phyloP scores from a whole-genome alignment of 2,329 filamentous ascomycete species.

The Coniella lustricola region DNA sequence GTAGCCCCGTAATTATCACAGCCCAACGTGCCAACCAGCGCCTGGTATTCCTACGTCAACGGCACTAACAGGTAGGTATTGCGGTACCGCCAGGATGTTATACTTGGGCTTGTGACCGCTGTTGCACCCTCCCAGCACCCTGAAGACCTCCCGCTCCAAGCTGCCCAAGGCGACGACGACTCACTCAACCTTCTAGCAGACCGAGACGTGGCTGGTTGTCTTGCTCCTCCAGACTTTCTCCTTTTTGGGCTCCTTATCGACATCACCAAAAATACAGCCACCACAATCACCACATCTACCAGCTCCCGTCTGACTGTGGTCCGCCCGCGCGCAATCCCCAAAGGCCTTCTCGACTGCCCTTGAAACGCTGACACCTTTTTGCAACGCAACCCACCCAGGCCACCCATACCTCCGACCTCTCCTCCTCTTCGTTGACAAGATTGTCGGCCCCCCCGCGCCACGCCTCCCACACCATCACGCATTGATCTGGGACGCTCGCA shows the following conservation, averaged over 20 bases:
- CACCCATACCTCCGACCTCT: neutral
- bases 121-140: slow-evolving; percentile 1
- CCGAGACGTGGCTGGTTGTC: neutral
- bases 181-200: neutral
- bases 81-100: too few relatives aligned
- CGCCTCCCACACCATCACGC: slow-evolving; percentile 5
- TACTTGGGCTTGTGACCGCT: slow-evolving; percentile 3
- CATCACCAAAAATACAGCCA: neutral
- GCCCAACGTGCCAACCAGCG: neutral
- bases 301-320: neutral
- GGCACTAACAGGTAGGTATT: neutral
- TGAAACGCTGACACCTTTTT: slow-evolving; percentile 2
- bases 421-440: neutral
- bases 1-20: neutral
- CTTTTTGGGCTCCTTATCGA: neutral
- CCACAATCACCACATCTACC: too few relatives aligned
- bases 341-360: neutral
- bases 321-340: neutral
- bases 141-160: neutral
- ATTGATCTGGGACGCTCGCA: neutral
- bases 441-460: slow-evolving; percentile 1
- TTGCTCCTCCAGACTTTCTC: neutral
- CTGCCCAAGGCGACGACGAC: neutral
- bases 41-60: slow-evolving; percentile 3
- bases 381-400: slow-evolving; percentile 4